Evolutionary conservation across 2,329 filamentous ascomycete species (phyloP), one percentile per base, ranked within the genome.

Genomic region (Harringtonia lauricola): DNA sequence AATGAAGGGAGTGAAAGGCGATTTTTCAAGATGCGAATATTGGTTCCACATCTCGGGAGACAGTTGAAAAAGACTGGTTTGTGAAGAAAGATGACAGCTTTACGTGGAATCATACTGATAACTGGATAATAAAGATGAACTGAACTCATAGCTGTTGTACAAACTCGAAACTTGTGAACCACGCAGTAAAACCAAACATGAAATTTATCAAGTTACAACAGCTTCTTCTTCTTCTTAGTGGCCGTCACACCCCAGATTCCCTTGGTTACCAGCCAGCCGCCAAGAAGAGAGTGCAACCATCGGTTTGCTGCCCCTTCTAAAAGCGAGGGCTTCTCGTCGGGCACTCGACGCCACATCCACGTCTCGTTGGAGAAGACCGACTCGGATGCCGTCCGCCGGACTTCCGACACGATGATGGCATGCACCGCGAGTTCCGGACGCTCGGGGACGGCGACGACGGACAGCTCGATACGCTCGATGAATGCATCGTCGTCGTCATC

Each of bases 281-380:
- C 48, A 3, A 50, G 8, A 3, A 51, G 41, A 2, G 34, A 8
- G 41, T 64, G 62, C 24, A 62, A 43, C 58, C 58, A 62, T 3
- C 48, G 49, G 1, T 58, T 57, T 1, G 57, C 13, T 0, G 48
- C 26, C 2, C 49, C 46, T 46, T 64, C 61, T 21, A 64, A 47
- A 41, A 62, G 40, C 12, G 55, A 53, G 15, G 55, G 51, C 39
- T 49, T 51, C 39, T 61, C 60, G 17, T 50, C 47, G 15, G 42
- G 28, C 12, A 44, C 49, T 19, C 43, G 41, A 36, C 61, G 54
- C 61, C 61, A 64, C 57, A 62, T 58, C 62, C 61, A 63, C n/a
- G 62, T 62, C 54, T 64, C 61, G 45, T 62, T 63, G 37, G 61
- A 52, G 39, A 64, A 59, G 8, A 58, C 50, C 22, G 57, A 47